Conservation (phyloP, 1,284 basidiomycete species). For the Cutaneotrichosporon curvatum region DNA sequence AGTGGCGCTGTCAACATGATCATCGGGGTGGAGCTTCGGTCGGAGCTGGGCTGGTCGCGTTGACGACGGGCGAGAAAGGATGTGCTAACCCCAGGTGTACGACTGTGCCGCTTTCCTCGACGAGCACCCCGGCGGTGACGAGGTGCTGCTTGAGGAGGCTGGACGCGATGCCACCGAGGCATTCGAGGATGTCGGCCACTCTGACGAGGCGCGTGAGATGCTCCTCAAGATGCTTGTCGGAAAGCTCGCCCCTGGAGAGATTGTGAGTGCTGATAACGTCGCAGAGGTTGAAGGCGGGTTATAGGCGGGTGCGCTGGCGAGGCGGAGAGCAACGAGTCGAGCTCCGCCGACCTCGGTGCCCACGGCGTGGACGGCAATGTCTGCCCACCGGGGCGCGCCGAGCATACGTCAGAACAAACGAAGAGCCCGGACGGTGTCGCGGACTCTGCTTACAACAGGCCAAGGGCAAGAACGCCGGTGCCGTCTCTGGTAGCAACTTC, state of each 20-base stretch:
- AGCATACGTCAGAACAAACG: too few relatives aligned
- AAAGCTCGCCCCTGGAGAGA: constrained; percentile 60
- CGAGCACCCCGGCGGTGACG: constrained; percentile 98
- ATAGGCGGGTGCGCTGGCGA: background rate
- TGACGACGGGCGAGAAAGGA: too few relatives aligned
- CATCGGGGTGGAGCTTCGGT: too few relatives aligned
- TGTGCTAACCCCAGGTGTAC: constrained; percentile 60
- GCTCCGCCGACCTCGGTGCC: too few relatives aligned
- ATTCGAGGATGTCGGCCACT: constrained; percentile 99
- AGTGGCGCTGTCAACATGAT: too few relatives aligned
- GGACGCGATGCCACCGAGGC: constrained; percentile 91
- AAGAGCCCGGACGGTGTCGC: too few relatives aligned
- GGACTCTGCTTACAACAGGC: constrained; percentile 7
- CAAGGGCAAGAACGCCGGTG: constrained; percentile 1
- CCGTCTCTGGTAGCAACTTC: background rate
- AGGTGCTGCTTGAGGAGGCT: constrained; percentile 79
- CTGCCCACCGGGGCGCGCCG: too few relatives aligned
- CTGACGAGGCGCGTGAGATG: constrained; percentile 90
- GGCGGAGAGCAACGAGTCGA: background rate
- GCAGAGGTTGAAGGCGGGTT: background rate
- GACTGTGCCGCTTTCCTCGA: constrained; percentile 90
- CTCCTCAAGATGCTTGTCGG: constrained; percentile 71
- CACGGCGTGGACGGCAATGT: too few relatives aligned
- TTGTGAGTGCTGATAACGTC: constrained; percentile 14
- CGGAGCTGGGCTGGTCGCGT: too few relatives aligned